Evolutionary conservation across 495 filamentous ascomycete species (phyloP).

Genomic region (Umbilicaria muhlenbergii): DNA sequence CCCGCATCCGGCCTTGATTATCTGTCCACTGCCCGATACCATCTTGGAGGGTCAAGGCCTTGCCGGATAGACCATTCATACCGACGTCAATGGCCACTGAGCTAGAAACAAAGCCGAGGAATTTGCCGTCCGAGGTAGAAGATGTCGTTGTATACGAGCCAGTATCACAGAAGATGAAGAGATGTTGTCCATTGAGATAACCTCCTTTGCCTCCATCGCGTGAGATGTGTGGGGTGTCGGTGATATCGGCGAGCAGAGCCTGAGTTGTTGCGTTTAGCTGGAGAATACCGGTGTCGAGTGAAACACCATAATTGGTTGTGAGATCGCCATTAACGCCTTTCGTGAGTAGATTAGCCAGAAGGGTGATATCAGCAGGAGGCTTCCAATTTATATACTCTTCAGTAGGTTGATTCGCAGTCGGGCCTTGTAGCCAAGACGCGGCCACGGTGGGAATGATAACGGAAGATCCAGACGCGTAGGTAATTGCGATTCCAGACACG

Average conservation of each 20-base stretch:
- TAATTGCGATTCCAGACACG: conserved; percentile 4
- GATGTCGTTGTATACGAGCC: conserved; percentile 16
- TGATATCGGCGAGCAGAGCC: conserved; percentile 8
- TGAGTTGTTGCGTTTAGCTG: conserved; percentile 13
- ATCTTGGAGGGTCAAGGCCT: conserved; percentile 14
- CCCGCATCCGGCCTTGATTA: conserved; percentile 16
- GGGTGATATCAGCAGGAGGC: neutral
- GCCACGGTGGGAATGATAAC: conserved; percentile 10
- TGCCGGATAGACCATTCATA: conserved; percentile 14
- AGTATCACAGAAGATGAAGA: conserved; percentile 22
- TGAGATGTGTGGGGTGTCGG: conserved; percentile 15
- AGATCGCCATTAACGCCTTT: conserved; percentile 16
- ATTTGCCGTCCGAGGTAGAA: conserved; percentile 9
- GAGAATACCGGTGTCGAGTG: conserved; percentile 13
- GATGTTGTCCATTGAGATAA: conserved; percentile 18
- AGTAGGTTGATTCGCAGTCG: conserved; percentile 11
- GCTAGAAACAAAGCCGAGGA: conserved; percentile 20
- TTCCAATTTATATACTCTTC: conserved; percentile 13
- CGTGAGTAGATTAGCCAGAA: conserved; percentile 10
- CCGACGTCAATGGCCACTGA: conserved; percentile 19
- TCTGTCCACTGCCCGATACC: conserved; percentile 20
- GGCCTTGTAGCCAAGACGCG: conserved; percentile 9
- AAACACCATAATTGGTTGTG: conserved; percentile 14
- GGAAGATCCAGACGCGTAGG: conserved; percentile 9
- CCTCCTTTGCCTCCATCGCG: conserved; percentile 21